A percentile compares a stretch with the other conserved stretches of the same genome.
Conservation (phyloP, 2,329 filamentous ascomycete genomes). For the Colletotrichum sp. region DNA sequence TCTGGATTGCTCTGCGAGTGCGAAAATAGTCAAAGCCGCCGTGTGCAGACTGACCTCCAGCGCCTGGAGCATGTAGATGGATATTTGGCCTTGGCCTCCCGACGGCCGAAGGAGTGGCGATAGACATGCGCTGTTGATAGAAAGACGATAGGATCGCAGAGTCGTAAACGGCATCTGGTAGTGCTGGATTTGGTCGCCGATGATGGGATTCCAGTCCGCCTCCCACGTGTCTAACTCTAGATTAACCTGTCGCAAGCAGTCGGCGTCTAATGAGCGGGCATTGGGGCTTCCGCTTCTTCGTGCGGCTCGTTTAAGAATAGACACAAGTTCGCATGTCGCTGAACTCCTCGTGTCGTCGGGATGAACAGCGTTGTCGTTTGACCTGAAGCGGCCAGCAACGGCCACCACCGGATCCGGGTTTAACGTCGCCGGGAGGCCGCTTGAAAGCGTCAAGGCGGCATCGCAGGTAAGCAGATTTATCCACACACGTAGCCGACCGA, state of each 20-base stretch:
- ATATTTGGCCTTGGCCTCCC: neutral
- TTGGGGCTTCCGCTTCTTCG: neutral
- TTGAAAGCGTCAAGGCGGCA: neutral
- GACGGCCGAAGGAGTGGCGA: neutral
- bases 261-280: neutral
- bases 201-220: neutral
- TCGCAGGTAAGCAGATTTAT: neutral
- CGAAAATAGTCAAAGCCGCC: neutral
- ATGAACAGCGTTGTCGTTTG: neutral
- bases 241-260: neutral
- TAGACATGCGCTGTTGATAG: neutral
- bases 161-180: neutral
- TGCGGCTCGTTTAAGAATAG: neutral
- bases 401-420: neutral
- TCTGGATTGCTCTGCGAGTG: neutral
- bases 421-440: neutral
- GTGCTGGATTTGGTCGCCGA: neutral
- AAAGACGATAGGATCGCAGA: neutral
- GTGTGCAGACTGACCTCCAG: neutral
- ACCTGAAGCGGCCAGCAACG: neutral
- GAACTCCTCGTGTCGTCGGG: neutral
- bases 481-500: neutral
- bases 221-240: neutral
- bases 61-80: neutral
- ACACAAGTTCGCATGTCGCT: neutral